Conservation (phyloP, 257 asterid species). For the Fraxinus excelsior region DNA sequence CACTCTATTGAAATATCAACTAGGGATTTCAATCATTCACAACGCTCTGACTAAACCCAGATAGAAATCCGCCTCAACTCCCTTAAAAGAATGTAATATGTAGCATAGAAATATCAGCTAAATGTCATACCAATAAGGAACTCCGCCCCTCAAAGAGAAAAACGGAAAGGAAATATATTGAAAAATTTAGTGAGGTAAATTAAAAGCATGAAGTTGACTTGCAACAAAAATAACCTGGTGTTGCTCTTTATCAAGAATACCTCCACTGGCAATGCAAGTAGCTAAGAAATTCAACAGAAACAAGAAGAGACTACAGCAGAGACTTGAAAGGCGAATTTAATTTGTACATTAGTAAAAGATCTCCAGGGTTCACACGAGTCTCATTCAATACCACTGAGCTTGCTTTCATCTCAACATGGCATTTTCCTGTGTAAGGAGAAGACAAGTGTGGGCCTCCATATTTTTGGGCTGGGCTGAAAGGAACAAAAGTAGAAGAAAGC, state of each 20-base stretch:
- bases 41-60: background rate
- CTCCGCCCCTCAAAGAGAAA: background rate
- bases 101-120: background rate
- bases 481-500: background rate
- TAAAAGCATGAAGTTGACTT: slow-evolving; percentile 3
- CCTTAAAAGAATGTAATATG: background rate
- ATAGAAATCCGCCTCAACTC: background rate
- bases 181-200: slow-evolving; percentile 3
- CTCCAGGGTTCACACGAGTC: slow-evolving; percentile 21
- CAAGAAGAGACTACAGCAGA: background rate
- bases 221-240: background rate
- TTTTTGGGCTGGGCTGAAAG: slow-evolving; percentile 19
- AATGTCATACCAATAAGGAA: background rate
- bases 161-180: background rate
- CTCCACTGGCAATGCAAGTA: slow-evolving; percentile 25
- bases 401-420: background rate
- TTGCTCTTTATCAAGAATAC: slow-evolving; percentile 26
- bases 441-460: slow-evolving; percentile 13
- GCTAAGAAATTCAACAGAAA: background rate
- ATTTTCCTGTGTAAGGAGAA: background rate
- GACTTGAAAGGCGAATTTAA: background rate
- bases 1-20: slow-evolving; percentile 3
- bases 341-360: background rate
- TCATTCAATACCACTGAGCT: background rate
- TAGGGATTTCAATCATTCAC: background rate